Evolutionary conservation across 169 alveolate genomes (phyloP).

Genomic region (Plasmodium gallinaceum): DNA sequence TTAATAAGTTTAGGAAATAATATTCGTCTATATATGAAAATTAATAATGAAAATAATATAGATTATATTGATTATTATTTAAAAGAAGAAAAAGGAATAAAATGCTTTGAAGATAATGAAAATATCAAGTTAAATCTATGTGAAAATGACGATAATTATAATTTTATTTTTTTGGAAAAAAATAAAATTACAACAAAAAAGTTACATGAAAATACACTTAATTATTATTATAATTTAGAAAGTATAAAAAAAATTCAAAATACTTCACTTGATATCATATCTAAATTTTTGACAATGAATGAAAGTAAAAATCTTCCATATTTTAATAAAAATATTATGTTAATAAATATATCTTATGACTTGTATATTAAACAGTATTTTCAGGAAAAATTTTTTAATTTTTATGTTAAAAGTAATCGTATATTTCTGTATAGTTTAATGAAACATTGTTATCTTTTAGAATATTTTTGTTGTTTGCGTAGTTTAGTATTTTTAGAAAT

Average conservation of each 20-base stretch:
- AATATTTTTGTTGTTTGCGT: conserved; percentile 72
- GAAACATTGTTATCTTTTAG: conserved; percentile 58
- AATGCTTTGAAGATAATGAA: neutral
- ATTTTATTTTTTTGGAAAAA: neutral
- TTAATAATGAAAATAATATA: conserved; percentile 39
- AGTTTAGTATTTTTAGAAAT: conserved; percentile 77
- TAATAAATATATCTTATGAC: conserved; percentile 72
- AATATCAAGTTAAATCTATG: neutral
- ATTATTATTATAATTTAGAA: conserved; percentile 64
- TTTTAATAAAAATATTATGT: conserved; percentile 56
- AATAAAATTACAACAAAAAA: neutral
- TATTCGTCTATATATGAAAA: conserved; percentile 70
- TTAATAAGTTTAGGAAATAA: conserved; percentile 70
- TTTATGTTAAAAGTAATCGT: conserved; percentile 56
- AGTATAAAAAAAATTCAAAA: conserved; percentile 16
- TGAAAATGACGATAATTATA: neutral
- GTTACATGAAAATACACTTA: conserved; percentile 72
- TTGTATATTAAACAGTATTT: conserved; percentile 50
- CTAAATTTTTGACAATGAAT: conserved; percentile 37
- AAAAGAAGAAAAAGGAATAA: conserved; percentile 1
- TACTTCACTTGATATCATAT: conserved; percentile 45
- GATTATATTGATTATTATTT: conserved; percentile 70
- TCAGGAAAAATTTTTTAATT: conserved; percentile 62
- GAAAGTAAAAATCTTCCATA: conserved; percentile 30
- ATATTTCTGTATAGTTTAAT: conserved; percentile 70